Evolutionary conservation across 768 basidiomycete genomes (phyloP).

Genomic region (Mycena rebaudengoi): DNA sequence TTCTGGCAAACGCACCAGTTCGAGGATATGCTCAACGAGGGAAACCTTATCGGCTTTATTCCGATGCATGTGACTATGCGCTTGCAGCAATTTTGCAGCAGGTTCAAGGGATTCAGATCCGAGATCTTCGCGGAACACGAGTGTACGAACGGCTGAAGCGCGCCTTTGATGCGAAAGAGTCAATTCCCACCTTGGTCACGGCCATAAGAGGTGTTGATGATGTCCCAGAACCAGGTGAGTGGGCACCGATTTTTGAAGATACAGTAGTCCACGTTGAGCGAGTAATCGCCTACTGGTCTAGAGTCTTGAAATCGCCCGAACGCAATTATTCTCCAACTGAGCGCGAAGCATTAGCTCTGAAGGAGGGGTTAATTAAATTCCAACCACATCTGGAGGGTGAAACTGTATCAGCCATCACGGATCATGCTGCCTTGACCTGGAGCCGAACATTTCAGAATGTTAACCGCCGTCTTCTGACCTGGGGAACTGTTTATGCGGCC

Average conservation of each 20-base stretch:
- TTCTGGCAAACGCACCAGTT: constrained; percentile 42
- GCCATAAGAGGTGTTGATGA: constrained; percentile 31
- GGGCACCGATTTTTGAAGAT: constrained; percentile 33
- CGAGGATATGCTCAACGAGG: too few relatives aligned
- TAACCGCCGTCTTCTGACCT: constrained; percentile 36
- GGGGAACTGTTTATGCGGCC: constrained; percentile 42
- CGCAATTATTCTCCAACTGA: not conserved
- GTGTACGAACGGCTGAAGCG: constrained; percentile 32
- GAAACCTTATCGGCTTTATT: constrained; percentile 43
- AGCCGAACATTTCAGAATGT: constrained; percentile 30
- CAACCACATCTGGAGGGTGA: constrained; percentile 46
- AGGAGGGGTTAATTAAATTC: too few relatives aligned
- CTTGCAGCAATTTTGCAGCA: constrained; percentile 40
- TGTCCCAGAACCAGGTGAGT: constrained; percentile 21
- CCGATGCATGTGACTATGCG: constrained; percentile 42
- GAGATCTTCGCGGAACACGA: constrained; percentile 37
- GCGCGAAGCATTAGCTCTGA: too few relatives aligned
- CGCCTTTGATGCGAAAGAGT: constrained; percentile 27
- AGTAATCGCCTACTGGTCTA: constrained; percentile 41
- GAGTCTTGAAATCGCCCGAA: constrained; percentile 34
- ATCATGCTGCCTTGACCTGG: constrained; percentile 36
- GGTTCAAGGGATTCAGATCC: constrained; percentile 36
- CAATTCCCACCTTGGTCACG: constrained; percentile 32
- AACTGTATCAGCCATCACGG: constrained; percentile 30
- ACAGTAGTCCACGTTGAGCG: constrained; percentile 38